Percentiles rank a stretch among this genome's conserved stretches.
Evolutionary conservation across 306 rosid genomes (phyloP).

Genomic region (Sicyos baderoa): DNA sequence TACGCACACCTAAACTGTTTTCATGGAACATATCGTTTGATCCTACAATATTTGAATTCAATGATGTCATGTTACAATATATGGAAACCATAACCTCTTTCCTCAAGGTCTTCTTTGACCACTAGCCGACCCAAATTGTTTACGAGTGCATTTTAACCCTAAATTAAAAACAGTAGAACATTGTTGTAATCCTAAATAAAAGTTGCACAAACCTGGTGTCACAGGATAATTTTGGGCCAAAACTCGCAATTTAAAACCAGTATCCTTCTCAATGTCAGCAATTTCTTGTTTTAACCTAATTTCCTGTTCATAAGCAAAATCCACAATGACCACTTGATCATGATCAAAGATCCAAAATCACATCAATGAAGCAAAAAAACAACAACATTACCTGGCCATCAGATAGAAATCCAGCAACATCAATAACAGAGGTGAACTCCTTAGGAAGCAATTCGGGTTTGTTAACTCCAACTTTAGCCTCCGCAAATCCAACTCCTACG

Average conservation of each 20-base stretch:
- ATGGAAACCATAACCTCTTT: no score
- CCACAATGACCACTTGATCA: conserved; percentile 6
- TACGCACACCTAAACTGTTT: no score
- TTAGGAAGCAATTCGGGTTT: conserved; percentile 90
- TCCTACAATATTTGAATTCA: no score
- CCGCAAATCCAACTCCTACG: conserved; percentile 43
- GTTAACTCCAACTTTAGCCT: conserved; percentile 79
- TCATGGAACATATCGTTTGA: no score
- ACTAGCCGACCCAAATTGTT: neutral
- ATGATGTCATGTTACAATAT: no score
- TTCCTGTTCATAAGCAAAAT: conserved; percentile 40
- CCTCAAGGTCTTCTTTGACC: no score
- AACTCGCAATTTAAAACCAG: conserved; percentile 82
- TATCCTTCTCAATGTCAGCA: conserved; percentile 54
- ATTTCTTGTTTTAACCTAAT: conserved; percentile 66
- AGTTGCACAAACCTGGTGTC: conserved; percentile 57
- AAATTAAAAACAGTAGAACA: neutral
- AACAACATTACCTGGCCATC: conserved; percentile 66
- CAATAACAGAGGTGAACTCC: conserved; percentile 69
- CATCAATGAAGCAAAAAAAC: neutral
- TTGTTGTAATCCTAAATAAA: neutral
- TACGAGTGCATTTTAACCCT: neutral
- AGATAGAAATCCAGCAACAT: conserved; percentile 95
- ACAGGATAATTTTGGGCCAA: conserved; percentile 92
- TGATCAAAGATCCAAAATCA: neutral